A percentile compares a stretch with the other conserved stretches of the same genome.
Evolutionary conservation across 2,329 filamentous ascomycete genomes (phyloP).

Genomic region (Aspergillus thermomutatus): DNA sequence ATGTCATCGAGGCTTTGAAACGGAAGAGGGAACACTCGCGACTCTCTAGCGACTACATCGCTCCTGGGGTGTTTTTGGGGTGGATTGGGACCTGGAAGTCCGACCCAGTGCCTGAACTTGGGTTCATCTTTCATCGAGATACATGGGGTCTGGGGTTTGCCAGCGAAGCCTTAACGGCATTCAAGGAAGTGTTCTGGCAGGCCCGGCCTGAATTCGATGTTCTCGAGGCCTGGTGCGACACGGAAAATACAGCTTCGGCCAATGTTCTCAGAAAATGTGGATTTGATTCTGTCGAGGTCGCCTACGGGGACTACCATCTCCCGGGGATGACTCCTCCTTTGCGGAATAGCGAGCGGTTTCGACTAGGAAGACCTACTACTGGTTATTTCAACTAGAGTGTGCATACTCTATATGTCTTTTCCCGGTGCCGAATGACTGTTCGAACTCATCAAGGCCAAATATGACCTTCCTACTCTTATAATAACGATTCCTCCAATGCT

Average conservation of each 20-base stretch:
- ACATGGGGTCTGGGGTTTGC: slow-evolving; percentile 16
- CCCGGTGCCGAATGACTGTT: no score
- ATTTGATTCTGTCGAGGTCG: not conserved
- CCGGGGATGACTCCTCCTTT: not conserved
- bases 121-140: slow-evolving; percentile 12
- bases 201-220: not conserved
- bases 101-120: slow-evolving; percentile 10
- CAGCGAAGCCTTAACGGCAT: slow-evolving; percentile 13
- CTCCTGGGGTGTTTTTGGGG: slow-evolving; percentile 8
- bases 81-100: slow-evolving; percentile 12
- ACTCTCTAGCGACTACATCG: not conserved
- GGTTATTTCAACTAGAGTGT: slow-evolving; percentile 1
- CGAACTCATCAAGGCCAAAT: no score
- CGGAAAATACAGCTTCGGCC: not conserved
- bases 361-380: slow-evolving; percentile 13
- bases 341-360: not conserved
- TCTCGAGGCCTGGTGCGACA: slow-evolving; percentile 2
- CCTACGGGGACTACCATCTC: not conserved
- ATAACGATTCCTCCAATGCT: no score
- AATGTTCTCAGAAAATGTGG: not conserved
- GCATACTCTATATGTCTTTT: no score
- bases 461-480: no score
- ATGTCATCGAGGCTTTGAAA: not conserved
- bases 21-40: not conserved
- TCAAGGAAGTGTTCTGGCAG: slow-evolving; percentile 8